phyloP scores from a whole-genome alignment of 2,329 filamentous ascomycete genomes.

The Cladosporium halotolerans region DNA sequence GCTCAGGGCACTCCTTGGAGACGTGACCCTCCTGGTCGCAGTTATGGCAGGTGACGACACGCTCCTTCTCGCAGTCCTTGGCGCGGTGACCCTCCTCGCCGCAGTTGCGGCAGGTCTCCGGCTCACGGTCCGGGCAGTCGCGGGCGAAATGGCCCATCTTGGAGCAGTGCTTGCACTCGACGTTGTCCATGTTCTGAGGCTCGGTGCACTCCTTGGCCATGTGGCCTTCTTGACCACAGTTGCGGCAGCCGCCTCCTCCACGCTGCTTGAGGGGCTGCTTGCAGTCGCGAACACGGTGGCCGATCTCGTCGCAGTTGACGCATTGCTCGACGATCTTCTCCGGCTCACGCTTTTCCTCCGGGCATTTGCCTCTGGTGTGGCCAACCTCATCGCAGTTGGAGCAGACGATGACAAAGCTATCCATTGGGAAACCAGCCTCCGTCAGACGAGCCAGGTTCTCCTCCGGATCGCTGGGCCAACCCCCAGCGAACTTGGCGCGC shows the following conservation, averaged over 20 bases:
- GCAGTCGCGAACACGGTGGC: slow-evolving; percentile 57
- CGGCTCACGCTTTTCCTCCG: slow-evolving; percentile 37
- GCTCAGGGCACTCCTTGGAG: slow-evolving; percentile 58
- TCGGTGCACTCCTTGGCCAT: slow-evolving; percentile 36
- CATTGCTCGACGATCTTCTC: slow-evolving; percentile 41
- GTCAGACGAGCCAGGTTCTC: slow-evolving; percentile 48
- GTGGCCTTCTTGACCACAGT: slow-evolving; percentile 28
- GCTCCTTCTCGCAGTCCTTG: slow-evolving; percentile 30
- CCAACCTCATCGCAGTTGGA: slow-evolving; percentile 47
- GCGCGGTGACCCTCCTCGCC: slow-evolving; percentile 27
- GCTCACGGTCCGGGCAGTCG: slow-evolving; percentile 27
- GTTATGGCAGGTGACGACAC: slow-evolving; percentile 31
- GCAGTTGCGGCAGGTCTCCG: slow-evolving; percentile 32
- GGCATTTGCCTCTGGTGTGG: slow-evolving; percentile 43
- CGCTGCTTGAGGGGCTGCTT: slow-evolving; percentile 45
- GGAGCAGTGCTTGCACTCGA: slow-evolving; percentile 40
- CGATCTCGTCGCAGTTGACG: slow-evolving; percentile 45
- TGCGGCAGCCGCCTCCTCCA: slow-evolving; percentile 34
- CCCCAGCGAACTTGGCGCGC: slow-evolving; percentile 39
- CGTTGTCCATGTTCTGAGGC: slow-evolving; percentile 30
- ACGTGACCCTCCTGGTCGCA: slow-evolving; percentile 51
- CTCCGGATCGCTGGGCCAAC: slow-evolving; percentile 45
- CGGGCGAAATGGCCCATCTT: slow-evolving; percentile 32
- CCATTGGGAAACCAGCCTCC: slow-evolving; percentile 46
- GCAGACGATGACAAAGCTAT: slow-evolving; percentile 47